phyloP scores from a whole-genome alignment of 495 filamentous ascomycete genomes.

The Neurospora intermedia region DNA sequence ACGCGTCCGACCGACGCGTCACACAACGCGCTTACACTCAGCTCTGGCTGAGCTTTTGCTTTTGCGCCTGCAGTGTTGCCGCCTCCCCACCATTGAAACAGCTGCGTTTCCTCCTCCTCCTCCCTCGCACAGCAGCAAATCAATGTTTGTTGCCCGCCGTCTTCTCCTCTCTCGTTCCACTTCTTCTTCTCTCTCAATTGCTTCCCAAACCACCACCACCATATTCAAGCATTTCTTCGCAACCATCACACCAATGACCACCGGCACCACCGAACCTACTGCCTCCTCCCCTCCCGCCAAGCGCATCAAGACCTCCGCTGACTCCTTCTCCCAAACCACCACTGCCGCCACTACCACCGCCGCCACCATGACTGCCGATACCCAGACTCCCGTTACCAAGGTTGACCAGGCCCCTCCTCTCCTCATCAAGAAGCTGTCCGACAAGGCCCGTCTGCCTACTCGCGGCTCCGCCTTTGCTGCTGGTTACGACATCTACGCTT shows the following conservation, averaged over 20 bases:
- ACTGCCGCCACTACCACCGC: constrained; percentile 4
- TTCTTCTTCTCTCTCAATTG: not conserved
- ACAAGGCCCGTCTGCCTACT: constrained; percentile 64
- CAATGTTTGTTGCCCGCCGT: not conserved
- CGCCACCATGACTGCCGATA: constrained; percentile 11
- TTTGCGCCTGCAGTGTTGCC: not conserved
- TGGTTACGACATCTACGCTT: constrained; percentile 80
- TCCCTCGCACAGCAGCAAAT: not conserved
- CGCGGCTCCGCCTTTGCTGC: constrained; percentile 82
- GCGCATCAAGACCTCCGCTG: constrained; percentile 31
- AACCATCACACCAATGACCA: constrained; percentile 36
- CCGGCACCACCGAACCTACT: constrained; percentile 29
- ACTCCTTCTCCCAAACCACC: constrained; percentile 5
- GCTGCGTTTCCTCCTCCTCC: not conserved
- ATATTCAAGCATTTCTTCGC: constrained; percentile 11
- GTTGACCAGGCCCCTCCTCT: constrained; percentile 43
- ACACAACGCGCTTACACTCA: not conserved
- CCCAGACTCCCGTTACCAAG: constrained; percentile 23
- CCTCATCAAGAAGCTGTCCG: constrained; percentile 75
- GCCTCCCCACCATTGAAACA: not conserved
- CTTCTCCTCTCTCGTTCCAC: not conserved
- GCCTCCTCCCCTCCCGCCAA: constrained; percentile 33
- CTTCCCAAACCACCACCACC: not conserved
- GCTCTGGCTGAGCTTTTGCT: not conserved
- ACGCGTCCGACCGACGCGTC: not conserved